Percentiles rank a stretch among this genome's conserved stretches.
Evolutionary conservation across 2,329 filamentous ascomycete genomes (phyloP).

Genomic region (Sclerotinia subarctica): DNA sequence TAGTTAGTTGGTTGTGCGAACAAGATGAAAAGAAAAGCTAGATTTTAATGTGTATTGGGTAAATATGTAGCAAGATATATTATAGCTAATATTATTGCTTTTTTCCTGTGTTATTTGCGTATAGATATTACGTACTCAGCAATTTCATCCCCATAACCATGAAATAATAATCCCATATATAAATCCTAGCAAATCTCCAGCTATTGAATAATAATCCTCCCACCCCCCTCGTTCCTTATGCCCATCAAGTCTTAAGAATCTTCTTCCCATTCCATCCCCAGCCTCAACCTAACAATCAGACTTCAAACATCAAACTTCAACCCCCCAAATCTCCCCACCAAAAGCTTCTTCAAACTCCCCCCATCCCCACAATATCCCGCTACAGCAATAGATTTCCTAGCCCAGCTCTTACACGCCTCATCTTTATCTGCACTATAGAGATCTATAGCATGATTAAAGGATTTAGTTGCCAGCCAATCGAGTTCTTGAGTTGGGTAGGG

Average conservation of each 20-base stretch:
- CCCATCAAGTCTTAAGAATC: no score
- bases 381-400: slow-evolving; percentile 38
- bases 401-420: slow-evolving; percentile 48
- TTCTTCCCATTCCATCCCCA: not conserved
- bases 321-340: slow-evolving; percentile 6
- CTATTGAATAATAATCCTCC: no score
- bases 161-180: no score
- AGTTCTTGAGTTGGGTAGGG: slow-evolving; percentile 65
- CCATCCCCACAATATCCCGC: slow-evolving; percentile 35
- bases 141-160: no score
- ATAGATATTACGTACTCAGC: no score
- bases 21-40: no score
- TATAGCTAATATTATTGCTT: no score
- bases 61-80: no score
- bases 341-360: slow-evolving; percentile 29
- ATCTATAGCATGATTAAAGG: slow-evolving; percentile 70
- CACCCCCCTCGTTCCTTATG: not conserved
- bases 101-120: no score
- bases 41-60: no score
- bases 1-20: no score
- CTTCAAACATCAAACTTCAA: not conserved
- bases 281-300: not conserved
- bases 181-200: no score
- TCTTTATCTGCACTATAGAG: slow-evolving; percentile 56
- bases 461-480: slow-evolving; percentile 69